Base-by-base conservation (phyloP, 78 protist species). In the Dictyostelium capitatum region DNA sequence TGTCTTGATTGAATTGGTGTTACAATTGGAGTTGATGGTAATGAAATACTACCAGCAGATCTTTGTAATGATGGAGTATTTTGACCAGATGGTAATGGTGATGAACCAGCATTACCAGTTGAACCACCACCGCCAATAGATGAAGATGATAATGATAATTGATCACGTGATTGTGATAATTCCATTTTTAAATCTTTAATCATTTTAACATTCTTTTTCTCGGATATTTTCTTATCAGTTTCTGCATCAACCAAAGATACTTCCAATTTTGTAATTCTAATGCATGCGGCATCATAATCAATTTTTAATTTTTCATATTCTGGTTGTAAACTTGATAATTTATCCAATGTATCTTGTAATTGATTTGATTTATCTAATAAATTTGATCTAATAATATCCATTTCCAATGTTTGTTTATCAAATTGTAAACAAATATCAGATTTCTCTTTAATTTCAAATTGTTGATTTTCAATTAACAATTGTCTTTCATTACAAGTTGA, bases 181-280 rank as follows among this genome's bases (percentile, higher is more conserved):
- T 87, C 93, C 15, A 80, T 30, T 51, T 87, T 87, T 6, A 87
- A 57, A 77, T 87, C 93, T 37, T 78, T 87, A 64, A 87, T 87
- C 84, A 87, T 74, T 64, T 77, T 87, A 11, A 37, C 12, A 23
- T 56, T 87, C 51, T 87, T 87, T 53, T 87, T 87, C 37, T 87
- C 93, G 2, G 79, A 62, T 4, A 87, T 77, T 12, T 87, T 74
- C n/a, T 54, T 74, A 37, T 87, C 93, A 47, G 93, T 87, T 30
- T 87, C 93, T 7, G 78, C 57, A 64, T 87, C 93, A 11, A 48
- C 85, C 8, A 87, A 23, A 14, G 75, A 50, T n/a, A 64, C 79
- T n/a, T 87, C 80, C 4, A 87, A 50, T 7, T 87, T 77, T 11
- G 47, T 23, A 30, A 87, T 70, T 37, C 78, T 77, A 1, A 25